Evolutionary conservation across 352 stramenopile genomes (phyloP).

Genomic region (Phytophthora citricola): DNA sequence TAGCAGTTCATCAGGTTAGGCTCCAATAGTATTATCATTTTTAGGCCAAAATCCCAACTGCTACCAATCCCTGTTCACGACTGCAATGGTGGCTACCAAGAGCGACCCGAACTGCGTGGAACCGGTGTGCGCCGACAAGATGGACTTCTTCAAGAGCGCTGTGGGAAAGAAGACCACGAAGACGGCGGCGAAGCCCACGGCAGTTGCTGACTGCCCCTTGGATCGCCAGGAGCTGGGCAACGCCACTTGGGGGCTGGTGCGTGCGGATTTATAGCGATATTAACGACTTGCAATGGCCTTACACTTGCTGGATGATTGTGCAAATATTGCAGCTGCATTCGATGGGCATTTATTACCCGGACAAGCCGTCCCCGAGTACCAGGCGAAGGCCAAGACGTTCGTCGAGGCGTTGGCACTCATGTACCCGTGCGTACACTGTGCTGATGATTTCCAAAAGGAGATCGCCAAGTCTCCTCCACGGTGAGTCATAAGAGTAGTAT

Average conservation of each 20-base stretch:
- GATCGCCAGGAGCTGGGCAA: constrained; percentile 87
- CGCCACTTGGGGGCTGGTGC: constrained; percentile 88
- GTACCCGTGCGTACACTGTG: constrained; percentile 94
- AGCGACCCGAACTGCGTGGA: constrained; percentile 88
- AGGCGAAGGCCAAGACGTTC: constrained; percentile 91
- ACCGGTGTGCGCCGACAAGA: constrained; percentile 86
- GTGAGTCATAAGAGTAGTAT: constrained; percentile 47
- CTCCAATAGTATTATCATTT: too few species aligned
- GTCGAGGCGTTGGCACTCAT: constrained; percentile 93
- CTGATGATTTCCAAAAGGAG: constrained; percentile 95
- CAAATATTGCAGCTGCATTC: constrained; percentile 80
- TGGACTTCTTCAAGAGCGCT: constrained; percentile 84
- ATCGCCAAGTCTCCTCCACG: constrained; percentile 92
- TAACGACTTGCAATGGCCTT: background rate
- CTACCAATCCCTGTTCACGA: too few species aligned
- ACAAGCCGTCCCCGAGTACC: constrained; percentile 93
- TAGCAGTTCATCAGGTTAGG: too few species aligned
- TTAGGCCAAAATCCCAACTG: too few species aligned
- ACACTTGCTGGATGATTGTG: background rate
- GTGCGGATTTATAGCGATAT: constrained; percentile 13
- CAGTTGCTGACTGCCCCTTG: constrained; percentile 78
- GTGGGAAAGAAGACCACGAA: constrained; percentile 52
- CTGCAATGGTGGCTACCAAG: constrained; percentile 46
- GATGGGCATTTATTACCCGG: constrained; percentile 97
- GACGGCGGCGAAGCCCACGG: constrained; percentile 13